Evolutionary conservation across 345 rosid species (phyloP), one percentile per base, ranked within the genome.

Genomic region (Sonneratia caseolaris): DNA sequence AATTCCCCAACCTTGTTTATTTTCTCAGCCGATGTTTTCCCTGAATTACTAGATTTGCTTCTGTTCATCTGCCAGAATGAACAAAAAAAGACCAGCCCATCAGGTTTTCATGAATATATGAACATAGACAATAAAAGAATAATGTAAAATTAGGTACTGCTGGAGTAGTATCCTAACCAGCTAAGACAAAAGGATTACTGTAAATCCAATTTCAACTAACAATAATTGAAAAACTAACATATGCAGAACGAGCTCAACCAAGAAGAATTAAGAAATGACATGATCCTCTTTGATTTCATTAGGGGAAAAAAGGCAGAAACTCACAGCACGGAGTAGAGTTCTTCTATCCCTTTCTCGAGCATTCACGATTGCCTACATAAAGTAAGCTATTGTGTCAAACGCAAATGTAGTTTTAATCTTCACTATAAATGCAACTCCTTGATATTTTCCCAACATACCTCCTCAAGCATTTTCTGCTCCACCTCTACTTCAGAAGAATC

Each of bases 271-370:
- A 24, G 19, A 61, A 13, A 9, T 65, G 51, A 47, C 56, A 19
- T 70, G 53, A 42, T 13, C 4, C 43, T 69, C 55, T 22, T 24
- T 66, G 21, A 42, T 68, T 45, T 53, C 38, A 12, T 66, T 57
- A 19, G n/a, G 15, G 5, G 59, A 38, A 13, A n/a, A 1, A 5
- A 62, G 38, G 68, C 68, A 61, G 48, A 22, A 38, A 72, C 97
- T 88, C 86, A 91, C 97, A 68, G 93, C 84, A 1, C 98, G 95
- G 35, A 94, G 66, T 40, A 94, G 83, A 37, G 89, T 76, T 74
- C 98, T 87, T 65, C 94, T 81, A 69, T 91, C 98, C 69, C 98
- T 90, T 80, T 94, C 98, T 65, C 98, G 85, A 76, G 98, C 87
- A 82, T 88, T 86, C 84, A 90, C 87, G 72, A 94, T 87, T 43